Evolutionary conservation across 768 basidiomycete species (phyloP), one percentile per base, ranked within the genome.

Genomic region (Xerocomellus dryophilus): DNA sequence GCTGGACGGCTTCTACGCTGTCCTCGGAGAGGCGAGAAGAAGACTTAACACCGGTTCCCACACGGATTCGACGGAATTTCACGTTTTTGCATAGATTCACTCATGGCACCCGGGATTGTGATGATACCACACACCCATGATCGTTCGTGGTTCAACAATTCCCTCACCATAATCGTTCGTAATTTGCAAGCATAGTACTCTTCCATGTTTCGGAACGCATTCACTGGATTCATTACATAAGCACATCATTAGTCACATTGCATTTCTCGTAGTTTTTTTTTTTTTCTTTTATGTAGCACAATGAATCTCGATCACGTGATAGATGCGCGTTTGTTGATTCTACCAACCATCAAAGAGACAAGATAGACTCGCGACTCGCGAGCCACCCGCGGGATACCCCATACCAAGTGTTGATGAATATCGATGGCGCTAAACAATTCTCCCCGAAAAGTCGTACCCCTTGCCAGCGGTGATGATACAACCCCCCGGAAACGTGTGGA

Each of bases 391-490:
- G 40, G 32, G 32, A 43, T 50, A 43, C 44, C 39, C 31, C 44
- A 21, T 29, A 55, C 42, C 18, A n/a, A 34, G 43, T 21, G 50
- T 65, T 50, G 46, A 67, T 63, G 68, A 57, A 50, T 51, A 43
- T 39, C 8, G 44, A 89, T 89, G 87, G 81, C 85, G 44, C 73
- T 88, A 48, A 84, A 74, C 64, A 74, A 77, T 23, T 88, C 88
- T 34, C 89, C 89, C 40, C 78, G 89, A 53, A 91, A 91, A 72
- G 73, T 79, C 7, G 76, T 90, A 9, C 87, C 89, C 36, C 76
- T 91, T 31, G 79, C 87, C n/a, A 79, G 74, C 62, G 88, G 86
- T 41, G 83, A 88, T 56, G 84, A 83, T 61, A 64, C 75, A 25
- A 75, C 77, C 25, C 71, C 77, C 39, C 76, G 78, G 42, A 74